Evolutionary conservation across 345 rosid genomes (phyloP).

Genomic region (Hibiscus syriacus): DNA sequence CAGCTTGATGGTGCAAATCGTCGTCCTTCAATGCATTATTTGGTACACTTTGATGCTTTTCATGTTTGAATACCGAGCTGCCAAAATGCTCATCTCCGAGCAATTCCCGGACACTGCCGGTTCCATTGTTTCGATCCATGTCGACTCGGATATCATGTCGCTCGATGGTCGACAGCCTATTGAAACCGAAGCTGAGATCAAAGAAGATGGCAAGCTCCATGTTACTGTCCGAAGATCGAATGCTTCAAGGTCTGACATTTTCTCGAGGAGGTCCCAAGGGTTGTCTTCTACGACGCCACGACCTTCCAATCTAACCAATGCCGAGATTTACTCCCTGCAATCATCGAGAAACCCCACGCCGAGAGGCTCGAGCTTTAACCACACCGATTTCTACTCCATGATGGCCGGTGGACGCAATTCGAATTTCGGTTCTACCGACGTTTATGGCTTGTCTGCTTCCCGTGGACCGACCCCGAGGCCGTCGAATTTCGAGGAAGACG

Average conservation of each 20-base stretch:
- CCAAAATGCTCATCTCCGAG: conserved; percentile 54
- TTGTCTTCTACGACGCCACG: conserved; percentile 53
- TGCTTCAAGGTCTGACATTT: conserved; percentile 61
- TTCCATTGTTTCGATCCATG: conserved; percentile 62
- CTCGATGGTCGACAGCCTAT: conserved; percentile 60
- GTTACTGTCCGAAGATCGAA: conserved; percentile 65
- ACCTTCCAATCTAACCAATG: conserved; percentile 69
- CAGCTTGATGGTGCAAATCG: conserved; percentile 72
- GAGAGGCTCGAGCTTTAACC: conserved; percentile 65
- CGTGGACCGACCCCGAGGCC: conserved; percentile 82
- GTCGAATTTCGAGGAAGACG: conserved; percentile 80
- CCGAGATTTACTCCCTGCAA: conserved; percentile 58
- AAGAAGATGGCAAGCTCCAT: conserved; percentile 63
- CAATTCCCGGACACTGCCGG: conserved; percentile 68
- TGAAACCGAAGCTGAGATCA: conserved; percentile 63
- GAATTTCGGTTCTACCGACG: conserved; percentile 69
- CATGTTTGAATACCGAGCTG: conserved; percentile 62
- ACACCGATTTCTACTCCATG: conserved; percentile 60
- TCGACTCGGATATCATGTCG: conserved; percentile 65
- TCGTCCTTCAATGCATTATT: conserved; percentile 72
- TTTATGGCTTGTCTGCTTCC: conserved; percentile 46
- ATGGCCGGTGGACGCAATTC: conserved; percentile 63
- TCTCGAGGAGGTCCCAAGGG: conserved; percentile 52
- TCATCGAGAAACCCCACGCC: conserved; percentile 63
- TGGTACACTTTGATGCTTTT: conserved; percentile 81